Conservation (phyloP, 129 eudicot species). For the Tanacetum coccineum region DNA sequence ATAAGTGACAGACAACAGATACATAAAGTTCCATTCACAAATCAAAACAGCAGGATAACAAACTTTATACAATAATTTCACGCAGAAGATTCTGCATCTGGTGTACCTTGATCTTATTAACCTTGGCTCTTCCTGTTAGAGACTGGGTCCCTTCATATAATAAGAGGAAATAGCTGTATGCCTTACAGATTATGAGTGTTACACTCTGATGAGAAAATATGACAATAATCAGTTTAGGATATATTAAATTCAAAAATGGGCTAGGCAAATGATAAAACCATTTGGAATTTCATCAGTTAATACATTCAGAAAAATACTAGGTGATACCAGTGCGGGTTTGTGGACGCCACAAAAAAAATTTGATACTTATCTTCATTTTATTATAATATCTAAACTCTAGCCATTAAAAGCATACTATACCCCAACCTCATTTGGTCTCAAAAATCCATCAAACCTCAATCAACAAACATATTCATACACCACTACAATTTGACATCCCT, state of each 20-base stretch:
- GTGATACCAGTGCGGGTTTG: background rate
- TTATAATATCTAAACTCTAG: background rate
- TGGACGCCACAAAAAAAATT: background rate
- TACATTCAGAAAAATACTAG: background rate
- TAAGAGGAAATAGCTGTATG: constrained; percentile 70
- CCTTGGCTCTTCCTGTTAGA: constrained; percentile 62
- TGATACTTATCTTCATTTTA: constrained; percentile 2
- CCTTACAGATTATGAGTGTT: constrained; percentile 50
- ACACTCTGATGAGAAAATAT: constrained; percentile 49
- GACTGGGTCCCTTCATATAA: constrained; percentile 63
- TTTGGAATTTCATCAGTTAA: background rate
- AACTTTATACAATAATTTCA: constrained; percentile 6
- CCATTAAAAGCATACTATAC: background rate
- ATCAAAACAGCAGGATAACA: background rate
- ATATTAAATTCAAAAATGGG: background rate
- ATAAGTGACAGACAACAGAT: too few relatives aligned
- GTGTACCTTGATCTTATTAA: constrained; percentile 79
- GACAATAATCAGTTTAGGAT: constrained; percentile 2
- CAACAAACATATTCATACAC: too few relatives aligned
- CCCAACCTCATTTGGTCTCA: background rate
- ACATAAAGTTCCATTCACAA: background rate
- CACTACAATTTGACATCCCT: too few relatives aligned
- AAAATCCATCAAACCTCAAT: too few relatives aligned
- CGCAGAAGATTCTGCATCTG: constrained; percentile 1
- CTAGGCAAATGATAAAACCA: too few relatives aligned